phyloP scores from a whole-genome alignment of 129 eudicot species.

The Deinandra increscens region DNA sequence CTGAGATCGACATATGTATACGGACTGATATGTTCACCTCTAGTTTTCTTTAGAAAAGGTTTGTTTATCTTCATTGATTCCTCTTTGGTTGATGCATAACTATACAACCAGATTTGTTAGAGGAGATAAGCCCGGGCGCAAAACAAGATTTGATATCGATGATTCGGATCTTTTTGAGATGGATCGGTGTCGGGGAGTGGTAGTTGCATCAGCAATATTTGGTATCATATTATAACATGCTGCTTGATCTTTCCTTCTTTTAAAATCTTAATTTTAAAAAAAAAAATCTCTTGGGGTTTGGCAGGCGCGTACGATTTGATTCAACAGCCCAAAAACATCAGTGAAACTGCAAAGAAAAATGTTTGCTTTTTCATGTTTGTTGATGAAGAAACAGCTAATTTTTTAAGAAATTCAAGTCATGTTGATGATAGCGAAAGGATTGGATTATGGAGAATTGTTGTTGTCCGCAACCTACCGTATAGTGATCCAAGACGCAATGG shows the following conservation, averaged over 20 bases:
- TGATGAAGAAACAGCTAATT: constrained; percentile 80
- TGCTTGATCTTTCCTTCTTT: background rate
- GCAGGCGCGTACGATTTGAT: constrained; percentile 85
- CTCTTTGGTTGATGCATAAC: constrained; percentile 18
- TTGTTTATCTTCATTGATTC: background rate
- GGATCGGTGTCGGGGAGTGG: constrained; percentile 79
- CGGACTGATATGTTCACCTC: too few relatives aligned
- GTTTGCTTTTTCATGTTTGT: constrained; percentile 87
- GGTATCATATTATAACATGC: constrained; percentile 46
- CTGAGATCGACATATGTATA: too few relatives aligned
- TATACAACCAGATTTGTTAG: constrained; percentile 61
- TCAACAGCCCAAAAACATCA: constrained; percentile 77
- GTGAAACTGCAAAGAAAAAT: constrained; percentile 65
- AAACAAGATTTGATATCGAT: constrained; percentile 81
- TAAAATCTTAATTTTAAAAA: background rate
- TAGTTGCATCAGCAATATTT: constrained; percentile 97
- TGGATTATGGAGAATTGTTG: constrained; percentile 85
- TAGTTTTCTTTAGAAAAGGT: too few relatives aligned
- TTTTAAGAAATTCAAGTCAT: constrained; percentile 53
- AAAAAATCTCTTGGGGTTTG: background rate
- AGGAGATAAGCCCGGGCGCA: constrained; percentile 73
- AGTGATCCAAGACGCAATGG: constrained; percentile 92
- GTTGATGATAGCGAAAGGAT: constrained; percentile 57
- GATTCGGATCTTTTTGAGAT: constrained; percentile 86
- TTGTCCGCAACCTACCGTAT: constrained; percentile 82